Percentiles rank a stretch among this genome's conserved stretches.
Evolutionary conservation across 257 asterid species (phyloP).

Genomic region (Gardenia jasminoides): DNA sequence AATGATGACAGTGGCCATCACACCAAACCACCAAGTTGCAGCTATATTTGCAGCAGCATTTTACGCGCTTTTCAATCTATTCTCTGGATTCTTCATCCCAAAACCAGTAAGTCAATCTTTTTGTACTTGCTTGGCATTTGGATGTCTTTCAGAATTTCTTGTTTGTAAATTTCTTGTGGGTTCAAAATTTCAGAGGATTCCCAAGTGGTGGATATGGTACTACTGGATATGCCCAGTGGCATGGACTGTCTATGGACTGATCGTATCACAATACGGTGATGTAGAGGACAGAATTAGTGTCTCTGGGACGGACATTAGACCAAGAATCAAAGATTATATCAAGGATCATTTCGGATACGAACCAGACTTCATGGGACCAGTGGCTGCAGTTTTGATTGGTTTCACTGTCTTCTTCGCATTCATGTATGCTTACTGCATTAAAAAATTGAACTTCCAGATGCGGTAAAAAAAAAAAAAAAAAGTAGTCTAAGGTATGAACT

Average conservation of each 20-base stretch:
- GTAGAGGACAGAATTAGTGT: constrained; percentile 39
- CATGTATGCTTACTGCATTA: constrained; percentile 54
- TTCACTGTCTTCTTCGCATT: constrained; percentile 55
- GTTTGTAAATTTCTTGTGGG: neutral
- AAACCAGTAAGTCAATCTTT: constrained; percentile 55
- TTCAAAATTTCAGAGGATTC: constrained; percentile 64
- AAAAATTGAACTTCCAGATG: constrained; percentile 53
- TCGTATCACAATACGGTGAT: constrained; percentile 82
- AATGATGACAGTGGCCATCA: constrained; percentile 80
- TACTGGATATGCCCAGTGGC: constrained; percentile 95
- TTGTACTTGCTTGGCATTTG: neutral
- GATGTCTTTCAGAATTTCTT: neutral
- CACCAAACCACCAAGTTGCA: constrained; percentile 82
- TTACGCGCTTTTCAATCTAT: constrained; percentile 69
- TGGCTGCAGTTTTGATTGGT: constrained; percentile 45
- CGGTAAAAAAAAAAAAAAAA: constrained; percentile 22
- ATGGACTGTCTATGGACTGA: constrained; percentile 88
- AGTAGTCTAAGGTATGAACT: neutral
- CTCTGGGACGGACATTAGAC: constrained; percentile 38
- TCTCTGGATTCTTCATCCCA: constrained; percentile 82
- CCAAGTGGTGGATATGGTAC: constrained; percentile 96
- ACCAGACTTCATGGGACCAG: constrained; percentile 49
- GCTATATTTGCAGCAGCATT: constrained; percentile 75
- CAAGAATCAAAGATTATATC: constrained; percentile 52
- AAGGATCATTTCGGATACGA: constrained; percentile 60